Evolutionary conservation across 441 rosid species (phyloP), one percentile per base, ranked within the genome.

Genomic region (Pelargonium myrrhifolium): DNA sequence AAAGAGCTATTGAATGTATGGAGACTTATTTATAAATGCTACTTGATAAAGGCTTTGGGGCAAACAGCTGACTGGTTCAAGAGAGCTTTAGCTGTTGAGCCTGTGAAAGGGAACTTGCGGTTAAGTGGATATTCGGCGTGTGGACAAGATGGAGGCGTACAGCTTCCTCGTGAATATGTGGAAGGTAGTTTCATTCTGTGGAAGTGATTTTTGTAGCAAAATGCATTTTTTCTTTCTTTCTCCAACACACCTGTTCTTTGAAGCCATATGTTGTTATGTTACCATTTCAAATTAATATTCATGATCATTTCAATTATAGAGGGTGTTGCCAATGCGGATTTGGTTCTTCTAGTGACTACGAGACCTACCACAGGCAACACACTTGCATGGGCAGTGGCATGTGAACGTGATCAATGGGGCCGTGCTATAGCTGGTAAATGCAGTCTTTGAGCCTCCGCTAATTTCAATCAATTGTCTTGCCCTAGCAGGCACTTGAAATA

Each of bases 391-490:
- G 98, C 98, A 20, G 99, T 95, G 72, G 99, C 98, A 67, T 95
- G 99, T 68, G 98, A 95, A 72, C 94, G 98, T 59, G 99, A 95
- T 79, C 99, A 95, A 53, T 95, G 99, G 98, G 99, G 99, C 45
- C 96, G 99, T 64, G 98, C 99, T 64, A 85, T 95, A 72, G 99
- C 99, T 78, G 99, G 99, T 88, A 81, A 68, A 43, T 6, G 61
- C 62, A 39, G 67, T 65, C 39, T 62, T 65, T 28, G 15, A 9
- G 21, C 28, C 11, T 64, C 68, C 51, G 55, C 59, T 12, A 20
- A 6, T 65, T 14, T 47, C 61, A 65, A 43, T 60, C 17, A 7
- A 1, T 21, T 43, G n/a, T 51, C 35, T 15, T 56, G 11, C 62
- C 62, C 4, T 12, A 65, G 1, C 47, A 43, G 62, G 67, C 64